Evolutionary conservation across 805 yeast species (phyloP).

Genomic region (Kockiozyma suomiensis): DNA sequence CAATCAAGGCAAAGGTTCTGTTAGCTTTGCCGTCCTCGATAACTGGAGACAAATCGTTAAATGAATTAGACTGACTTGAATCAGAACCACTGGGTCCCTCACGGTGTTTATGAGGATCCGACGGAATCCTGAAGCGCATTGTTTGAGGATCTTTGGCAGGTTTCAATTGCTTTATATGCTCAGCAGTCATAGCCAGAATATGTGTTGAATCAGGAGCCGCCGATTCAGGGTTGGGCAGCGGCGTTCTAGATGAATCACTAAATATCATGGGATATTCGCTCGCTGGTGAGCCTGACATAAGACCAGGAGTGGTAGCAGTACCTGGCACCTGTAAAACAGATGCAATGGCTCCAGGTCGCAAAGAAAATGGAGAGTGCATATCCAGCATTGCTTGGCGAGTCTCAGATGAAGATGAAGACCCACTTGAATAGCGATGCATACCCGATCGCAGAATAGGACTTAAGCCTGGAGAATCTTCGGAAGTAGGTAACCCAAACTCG

Average conservation of each 20-base stretch:
- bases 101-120: slow-evolving; percentile 12
- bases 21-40: background rate
- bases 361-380: slow-evolving; percentile 17
- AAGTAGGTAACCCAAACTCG: slow-evolving; percentile 38
- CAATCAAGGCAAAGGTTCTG: slow-evolving; percentile 24
- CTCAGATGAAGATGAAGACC: slow-evolving; percentile 6
- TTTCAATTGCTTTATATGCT: slow-evolving; percentile 13
- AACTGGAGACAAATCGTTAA: background rate
- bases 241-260: background rate
- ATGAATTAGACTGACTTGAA: background rate
- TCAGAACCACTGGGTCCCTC: background rate
- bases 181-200: background rate
- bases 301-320: background rate
- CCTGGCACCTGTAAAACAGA: background rate
- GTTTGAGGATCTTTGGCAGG: slow-evolving; percentile 16
- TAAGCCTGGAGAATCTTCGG: slow-evolving; percentile 29
- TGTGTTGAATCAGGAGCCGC: background rate
- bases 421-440: slow-evolving; percentile 2
- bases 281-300: slow-evolving; percentile 15
- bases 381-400: background rate
- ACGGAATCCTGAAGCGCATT: slow-evolving; percentile 27
- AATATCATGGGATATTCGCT: slow-evolving; percentile 6
- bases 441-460: slow-evolving; percentile 19
- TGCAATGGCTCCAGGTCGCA: slow-evolving; percentile 19
- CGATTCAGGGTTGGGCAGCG: slow-evolving; percentile 1